Evolutionary conservation across 1,139 yeast species (phyloP).

Genomic region (Saccharomycopsis phalli): DNA sequence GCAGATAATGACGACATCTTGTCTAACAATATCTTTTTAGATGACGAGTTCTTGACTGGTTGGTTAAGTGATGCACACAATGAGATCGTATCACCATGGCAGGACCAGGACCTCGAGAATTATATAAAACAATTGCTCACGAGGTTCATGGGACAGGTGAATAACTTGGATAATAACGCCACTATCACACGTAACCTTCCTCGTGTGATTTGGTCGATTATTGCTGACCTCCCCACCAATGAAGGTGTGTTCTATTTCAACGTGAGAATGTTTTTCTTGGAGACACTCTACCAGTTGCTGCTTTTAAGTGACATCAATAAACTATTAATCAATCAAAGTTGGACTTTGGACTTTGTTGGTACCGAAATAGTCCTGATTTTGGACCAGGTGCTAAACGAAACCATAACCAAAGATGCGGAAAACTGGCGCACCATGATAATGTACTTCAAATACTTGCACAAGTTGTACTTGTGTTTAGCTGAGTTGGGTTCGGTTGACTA

Average conservation of each 20-base stretch:
- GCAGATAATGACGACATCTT: too few species aligned
- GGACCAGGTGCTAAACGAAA: constrained; percentile 1
- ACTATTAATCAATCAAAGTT: constrained; percentile 9
- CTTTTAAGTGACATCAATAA: constrained; percentile 8
- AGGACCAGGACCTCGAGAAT: constrained; percentile 9
- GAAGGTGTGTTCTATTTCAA: constrained; percentile 1
- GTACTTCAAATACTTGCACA: constrained; percentile 10
- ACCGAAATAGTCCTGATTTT: too few species aligned
- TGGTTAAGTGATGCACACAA: constrained; percentile 7
- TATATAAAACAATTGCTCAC: constrained; percentile 8
- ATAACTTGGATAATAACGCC: constrained; percentile 4
- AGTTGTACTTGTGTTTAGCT: constrained; percentile 11
- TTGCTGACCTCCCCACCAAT: not conserved
- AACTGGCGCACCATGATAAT: not conserved
- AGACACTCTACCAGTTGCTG: constrained; percentile 12
- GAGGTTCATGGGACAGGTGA: constrained; percentile 1
- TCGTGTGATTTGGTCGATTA: not conserved
- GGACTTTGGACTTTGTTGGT: constrained; percentile 9
- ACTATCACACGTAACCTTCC: not conserved
- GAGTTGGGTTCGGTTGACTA: constrained; percentile 16
- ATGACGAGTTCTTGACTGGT: constrained; percentile 13
- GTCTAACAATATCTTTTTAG: constrained; percentile 5
- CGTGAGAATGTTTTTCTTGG: constrained; percentile 13
- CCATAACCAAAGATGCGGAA: not conserved
- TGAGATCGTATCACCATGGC: not conserved